A percentile compares a stretch with the other conserved stretches of the same genome.
These are phyloP conservation scores for Hordeum marinum DNA, from an alignment of 176 grass and related monocot species.

Conservation along the genomic window DNA sequence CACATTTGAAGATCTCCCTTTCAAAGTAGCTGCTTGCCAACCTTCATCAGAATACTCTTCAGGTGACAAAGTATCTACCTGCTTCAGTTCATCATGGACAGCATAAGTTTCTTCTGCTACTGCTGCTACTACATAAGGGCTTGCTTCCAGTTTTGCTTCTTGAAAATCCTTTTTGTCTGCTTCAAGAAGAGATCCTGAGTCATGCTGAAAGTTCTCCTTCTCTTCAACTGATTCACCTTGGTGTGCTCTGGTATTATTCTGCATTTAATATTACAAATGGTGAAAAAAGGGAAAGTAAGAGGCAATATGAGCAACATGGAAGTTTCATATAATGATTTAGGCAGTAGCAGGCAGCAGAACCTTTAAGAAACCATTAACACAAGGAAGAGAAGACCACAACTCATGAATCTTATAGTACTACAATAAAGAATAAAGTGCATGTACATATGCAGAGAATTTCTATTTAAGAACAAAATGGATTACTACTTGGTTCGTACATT, in stretches of 20 bases:
- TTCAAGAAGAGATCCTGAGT: slow-evolving; percentile 22
- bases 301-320: slow-evolving; percentile 9
- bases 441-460: neutral
- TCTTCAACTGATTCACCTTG: slow-evolving; percentile 56
- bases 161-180: slow-evolving; percentile 7
- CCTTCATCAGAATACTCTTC: slow-evolving; percentile 97
- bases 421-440: neutral
- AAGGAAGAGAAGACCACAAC: neutral
- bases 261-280: slow-evolving; percentile 56
- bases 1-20: slow-evolving; percentile 54
- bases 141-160: slow-evolving; percentile 18
- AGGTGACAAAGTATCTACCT: slow-evolving; percentile 51
- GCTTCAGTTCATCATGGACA: slow-evolving; percentile 40
- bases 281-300: slow-evolving; percentile 50
- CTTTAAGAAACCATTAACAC: neutral
- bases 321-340: neutral
- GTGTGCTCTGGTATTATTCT: slow-evolving; percentile 78
- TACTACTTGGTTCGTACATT: neutral
- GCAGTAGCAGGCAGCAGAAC: neutral
- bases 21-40: slow-evolving; percentile 88
- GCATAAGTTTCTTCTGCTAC: slow-evolving; percentile 40
- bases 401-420: neutral
- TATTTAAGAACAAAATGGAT: slow-evolving; percentile 4
- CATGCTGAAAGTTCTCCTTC: slow-evolving; percentile 42
- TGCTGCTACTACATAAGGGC: slow-evolving; percentile 16